Evolutionary conservation across 2,329 filamentous ascomycete species (phyloP).

Genomic region (Hypoxylon sp.): DNA sequence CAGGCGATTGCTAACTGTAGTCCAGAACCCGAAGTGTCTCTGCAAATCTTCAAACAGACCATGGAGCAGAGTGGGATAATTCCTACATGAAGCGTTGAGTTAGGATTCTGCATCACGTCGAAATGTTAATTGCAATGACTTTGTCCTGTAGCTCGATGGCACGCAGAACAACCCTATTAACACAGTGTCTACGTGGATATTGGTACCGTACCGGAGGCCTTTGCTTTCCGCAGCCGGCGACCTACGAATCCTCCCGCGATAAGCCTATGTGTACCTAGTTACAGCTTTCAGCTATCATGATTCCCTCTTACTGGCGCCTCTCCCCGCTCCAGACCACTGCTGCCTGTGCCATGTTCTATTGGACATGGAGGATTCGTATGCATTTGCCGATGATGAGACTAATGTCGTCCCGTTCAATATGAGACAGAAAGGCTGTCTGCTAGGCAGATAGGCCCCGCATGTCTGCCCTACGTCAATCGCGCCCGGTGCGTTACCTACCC

Average conservation of each 20-base stretch:
- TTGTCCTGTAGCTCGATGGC: not conserved
- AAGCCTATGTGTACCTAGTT: too few species aligned
- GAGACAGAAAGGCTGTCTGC: slow-evolving; percentile 5
- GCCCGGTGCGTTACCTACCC: slow-evolving; percentile 1
- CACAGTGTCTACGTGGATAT: slow-evolving; percentile 1
- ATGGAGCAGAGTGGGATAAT: slow-evolving; percentile 23
- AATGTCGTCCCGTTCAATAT: slow-evolving; percentile 6
- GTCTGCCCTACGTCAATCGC: not conserved
- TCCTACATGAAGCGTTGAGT: slow-evolving; percentile 19
- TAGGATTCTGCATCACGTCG: not conserved
- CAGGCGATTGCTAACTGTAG: slow-evolving; percentile 6
- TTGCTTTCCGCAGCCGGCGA: not conserved
- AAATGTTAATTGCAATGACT: not conserved
- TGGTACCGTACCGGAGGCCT: slow-evolving; percentile 6
- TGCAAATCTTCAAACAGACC: slow-evolving; percentile 35
- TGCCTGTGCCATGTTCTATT: not conserved
- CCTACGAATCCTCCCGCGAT: too few species aligned
- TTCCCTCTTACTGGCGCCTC: not conserved
- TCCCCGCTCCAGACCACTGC: not conserved
- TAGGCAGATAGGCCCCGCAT: slow-evolving; percentile 7
- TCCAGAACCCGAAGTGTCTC: slow-evolving; percentile 35
- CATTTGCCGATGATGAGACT: not conserved
- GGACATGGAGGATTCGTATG: not conserved
- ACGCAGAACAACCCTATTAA: not conserved
- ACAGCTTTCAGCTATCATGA: not conserved